phyloP scores from a whole-genome alignment of 495 filamentous ascomycete species.

The Lasiosphaeria hispida region DNA sequence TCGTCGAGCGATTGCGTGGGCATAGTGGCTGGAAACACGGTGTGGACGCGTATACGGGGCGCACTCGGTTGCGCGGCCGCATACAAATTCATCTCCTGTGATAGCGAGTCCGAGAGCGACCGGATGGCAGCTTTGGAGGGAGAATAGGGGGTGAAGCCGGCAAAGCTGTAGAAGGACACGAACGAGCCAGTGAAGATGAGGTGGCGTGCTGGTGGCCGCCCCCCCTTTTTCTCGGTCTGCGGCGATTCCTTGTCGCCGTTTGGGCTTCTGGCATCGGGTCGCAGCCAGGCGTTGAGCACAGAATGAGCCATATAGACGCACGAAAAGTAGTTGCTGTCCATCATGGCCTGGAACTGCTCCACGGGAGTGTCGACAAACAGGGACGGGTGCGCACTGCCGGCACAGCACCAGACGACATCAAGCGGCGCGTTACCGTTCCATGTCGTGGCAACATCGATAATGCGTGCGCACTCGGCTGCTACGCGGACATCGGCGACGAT shows the following conservation, averaged over 20 bases:
- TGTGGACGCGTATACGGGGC: slow-evolving; percentile 64
- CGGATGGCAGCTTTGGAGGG: slow-evolving; percentile 79
- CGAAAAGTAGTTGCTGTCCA: slow-evolving; percentile 83
- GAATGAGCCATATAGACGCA: slow-evolving; percentile 73
- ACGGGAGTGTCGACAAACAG: slow-evolving; percentile 70
- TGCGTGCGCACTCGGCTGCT: slow-evolving; percentile 56
- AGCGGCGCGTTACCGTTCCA: slow-evolving; percentile 72
- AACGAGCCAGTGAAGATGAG: slow-evolving; percentile 77
- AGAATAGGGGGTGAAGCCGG: slow-evolving; percentile 73
- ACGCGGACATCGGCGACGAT: slow-evolving; percentile 74
- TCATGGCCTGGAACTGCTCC: slow-evolving; percentile 61
- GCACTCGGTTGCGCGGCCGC: slow-evolving; percentile 38
- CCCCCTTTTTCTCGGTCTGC: too few species aligned
- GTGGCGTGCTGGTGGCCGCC: slow-evolving; percentile 50
- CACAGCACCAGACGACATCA: slow-evolving; percentile 82
- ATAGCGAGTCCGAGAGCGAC: slow-evolving; percentile 68
- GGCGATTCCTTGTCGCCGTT: background rate
- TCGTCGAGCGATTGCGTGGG: slow-evolving; percentile 63
- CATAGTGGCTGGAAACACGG: slow-evolving; percentile 77
- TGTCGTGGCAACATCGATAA: slow-evolving; percentile 60
- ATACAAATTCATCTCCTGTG: slow-evolving; percentile 79
- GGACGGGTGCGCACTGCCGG: slow-evolving; percentile 63
- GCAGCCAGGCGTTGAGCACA: slow-evolving; percentile 51
- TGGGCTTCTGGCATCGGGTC: slow-evolving; percentile 20
- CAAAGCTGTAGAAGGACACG: slow-evolving; percentile 65